Conservation (phyloP, 129 eudicot genomes). For the Flaveria trinervia region DNA sequence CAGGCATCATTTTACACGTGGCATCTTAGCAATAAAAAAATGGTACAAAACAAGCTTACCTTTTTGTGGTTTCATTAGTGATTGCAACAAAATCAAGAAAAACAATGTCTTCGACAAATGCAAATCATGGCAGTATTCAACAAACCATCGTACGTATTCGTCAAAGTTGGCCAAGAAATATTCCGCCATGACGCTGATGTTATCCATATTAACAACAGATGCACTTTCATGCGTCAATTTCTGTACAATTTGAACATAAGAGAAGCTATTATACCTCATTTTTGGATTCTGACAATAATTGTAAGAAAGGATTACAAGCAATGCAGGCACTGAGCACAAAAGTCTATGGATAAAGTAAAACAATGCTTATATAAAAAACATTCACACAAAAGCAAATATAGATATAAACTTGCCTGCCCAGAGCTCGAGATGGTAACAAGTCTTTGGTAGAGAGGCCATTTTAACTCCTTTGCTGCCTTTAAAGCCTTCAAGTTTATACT, state of each 20-base stretch:
- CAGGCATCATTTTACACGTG: background rate
- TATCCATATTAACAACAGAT: slow-evolving; percentile 58
- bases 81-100: slow-evolving; percentile 64
- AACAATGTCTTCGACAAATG: slow-evolving; percentile 68
- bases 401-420: slow-evolving; percentile 51
- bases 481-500: slow-evolving; percentile 63
- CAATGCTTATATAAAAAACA: background rate
- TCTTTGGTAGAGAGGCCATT: slow-evolving; percentile 68
- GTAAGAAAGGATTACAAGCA: background rate
- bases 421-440: slow-evolving; percentile 36
- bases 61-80: slow-evolving; percentile 47
- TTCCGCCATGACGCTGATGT: slow-evolving; percentile 56
- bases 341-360: background rate
- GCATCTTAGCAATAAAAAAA: background rate
- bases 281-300: background rate
- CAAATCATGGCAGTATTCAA: slow-evolving; percentile 47
- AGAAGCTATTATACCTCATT: slow-evolving; percentile 8
- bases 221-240: slow-evolving; percentile 36
- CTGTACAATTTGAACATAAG: slow-evolving; percentile 43
- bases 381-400: slow-evolving; percentile 7
- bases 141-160: slow-evolving; percentile 67
- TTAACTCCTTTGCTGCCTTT: slow-evolving; percentile 57
- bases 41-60: slow-evolving; percentile 34
- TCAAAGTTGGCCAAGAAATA: slow-evolving; percentile 47
- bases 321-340: background rate